phyloP scores from a whole-genome alignment of 169 alveolate species.

The Theileria equi region DNA sequence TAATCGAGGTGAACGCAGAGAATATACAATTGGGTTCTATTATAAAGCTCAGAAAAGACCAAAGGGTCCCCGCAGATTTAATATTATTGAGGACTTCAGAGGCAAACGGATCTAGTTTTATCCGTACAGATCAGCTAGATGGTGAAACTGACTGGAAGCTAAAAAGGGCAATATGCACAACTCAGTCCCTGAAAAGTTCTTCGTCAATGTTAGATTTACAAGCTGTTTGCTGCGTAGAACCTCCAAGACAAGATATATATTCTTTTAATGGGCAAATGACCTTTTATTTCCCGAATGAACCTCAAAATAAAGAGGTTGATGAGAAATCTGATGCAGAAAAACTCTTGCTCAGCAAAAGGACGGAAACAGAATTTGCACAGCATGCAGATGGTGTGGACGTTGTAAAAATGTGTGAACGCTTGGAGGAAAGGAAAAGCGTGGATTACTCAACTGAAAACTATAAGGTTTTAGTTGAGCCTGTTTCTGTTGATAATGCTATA shows the following conservation, averaged over 20 bases:
- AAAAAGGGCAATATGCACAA: slow-evolving; percentile 85
- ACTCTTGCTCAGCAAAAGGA: not conserved
- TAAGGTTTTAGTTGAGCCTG: slow-evolving; percentile 39
- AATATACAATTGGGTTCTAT: slow-evolving; percentile 90
- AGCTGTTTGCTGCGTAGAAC: slow-evolving; percentile 74
- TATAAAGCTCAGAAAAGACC: slow-evolving; percentile 83
- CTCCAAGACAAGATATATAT: slow-evolving; percentile 86
- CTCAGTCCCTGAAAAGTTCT: slow-evolving; percentile 74
- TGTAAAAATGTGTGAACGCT: not conserved
- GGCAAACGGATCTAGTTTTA: slow-evolving; percentile 72
- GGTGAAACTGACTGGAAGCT: slow-evolving; percentile 99
- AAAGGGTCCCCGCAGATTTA: slow-evolving; percentile 97
- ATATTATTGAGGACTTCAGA: slow-evolving; percentile 82
- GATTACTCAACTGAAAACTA: not conserved
- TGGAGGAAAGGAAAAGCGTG: not conserved
- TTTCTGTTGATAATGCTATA: slow-evolving; percentile 86
- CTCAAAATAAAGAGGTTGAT: not conserved
- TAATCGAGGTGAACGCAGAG: slow-evolving; percentile 76
- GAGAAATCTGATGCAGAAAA: not conserved
- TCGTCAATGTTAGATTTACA: slow-evolving; percentile 70
- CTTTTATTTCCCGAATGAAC: slow-evolving; percentile 26
- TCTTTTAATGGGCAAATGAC: slow-evolving; percentile 82
- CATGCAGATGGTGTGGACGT: slow-evolving; percentile 4
- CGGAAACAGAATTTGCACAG: not conserved
- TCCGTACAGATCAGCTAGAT: slow-evolving; percentile 98